Conservation (phyloP, 495 filamentous ascomycete species). For the Xylaria sp. region DNA sequence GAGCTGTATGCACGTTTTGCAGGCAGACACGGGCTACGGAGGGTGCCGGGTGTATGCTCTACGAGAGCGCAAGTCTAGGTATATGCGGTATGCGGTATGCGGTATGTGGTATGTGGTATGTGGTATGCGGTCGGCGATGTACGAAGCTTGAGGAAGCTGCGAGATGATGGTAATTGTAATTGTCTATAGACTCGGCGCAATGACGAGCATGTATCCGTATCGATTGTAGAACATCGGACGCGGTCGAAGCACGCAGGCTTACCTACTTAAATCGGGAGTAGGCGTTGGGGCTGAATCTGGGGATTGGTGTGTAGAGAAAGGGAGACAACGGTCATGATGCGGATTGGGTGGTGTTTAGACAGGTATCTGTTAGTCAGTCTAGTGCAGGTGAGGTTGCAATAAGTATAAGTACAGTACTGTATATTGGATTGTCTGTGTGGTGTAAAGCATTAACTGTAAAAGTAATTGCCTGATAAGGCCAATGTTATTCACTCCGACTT, state of each 20-base stretch:
- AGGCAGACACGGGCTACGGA: neutral
- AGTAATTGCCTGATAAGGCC: neutral
- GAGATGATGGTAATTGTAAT: neutral
- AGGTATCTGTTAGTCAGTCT: neutral
- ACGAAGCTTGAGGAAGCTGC: neutral
- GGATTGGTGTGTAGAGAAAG: neutral
- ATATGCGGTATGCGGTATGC: neutral
- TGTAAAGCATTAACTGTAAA: neutral
- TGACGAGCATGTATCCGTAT: neutral
- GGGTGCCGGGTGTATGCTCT: neutral
- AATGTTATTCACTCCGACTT: constrained; percentile 1
- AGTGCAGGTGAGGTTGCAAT: neutral
- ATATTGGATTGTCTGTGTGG: too few species aligned
- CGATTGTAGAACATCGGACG: neutral
- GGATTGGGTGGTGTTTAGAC: neutral
- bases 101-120: neutral
- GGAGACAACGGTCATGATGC: constrained; percentile 13
- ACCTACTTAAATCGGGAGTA: neutral
- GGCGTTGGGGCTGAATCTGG: neutral
- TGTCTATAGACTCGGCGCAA: neutral
- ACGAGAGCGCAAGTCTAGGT: neutral
- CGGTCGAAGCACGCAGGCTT: too few species aligned
- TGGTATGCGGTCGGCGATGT: neutral
- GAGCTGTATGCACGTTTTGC: neutral
- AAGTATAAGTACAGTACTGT: too few species aligned